These are phyloP conservation scores for Bothriochloa decipiens DNA, from an alignment of 176 grass and related monocot species.

Conservation along the genomic window DNA sequence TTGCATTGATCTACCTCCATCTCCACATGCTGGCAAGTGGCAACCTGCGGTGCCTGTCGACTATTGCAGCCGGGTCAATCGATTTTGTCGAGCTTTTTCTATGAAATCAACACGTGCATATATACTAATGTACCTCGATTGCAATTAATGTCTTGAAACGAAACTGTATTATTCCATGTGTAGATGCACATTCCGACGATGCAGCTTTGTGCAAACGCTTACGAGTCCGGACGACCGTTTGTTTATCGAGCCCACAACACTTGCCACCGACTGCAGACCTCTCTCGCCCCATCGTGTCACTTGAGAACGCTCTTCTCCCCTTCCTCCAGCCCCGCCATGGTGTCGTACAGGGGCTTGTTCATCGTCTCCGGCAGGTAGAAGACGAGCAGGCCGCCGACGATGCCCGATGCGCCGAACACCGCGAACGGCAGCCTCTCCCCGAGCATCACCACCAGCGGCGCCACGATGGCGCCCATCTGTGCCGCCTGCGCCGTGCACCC, in stretches of 20 bases:
- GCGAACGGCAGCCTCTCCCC: slow-evolving; percentile 65
- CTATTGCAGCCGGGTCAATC: too few relatives aligned
- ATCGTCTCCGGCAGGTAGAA: slow-evolving; percentile 77
- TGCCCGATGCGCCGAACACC: slow-evolving; percentile 66
- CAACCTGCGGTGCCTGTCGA: too few relatives aligned
- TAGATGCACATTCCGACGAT: too few relatives aligned
- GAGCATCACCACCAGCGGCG: slow-evolving; percentile 75
- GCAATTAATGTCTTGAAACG: too few relatives aligned
- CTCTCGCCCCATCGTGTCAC: not conserved
- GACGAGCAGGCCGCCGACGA: slow-evolving; percentile 56
- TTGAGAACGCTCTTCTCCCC: slow-evolving; percentile 49
- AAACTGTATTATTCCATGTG: too few relatives aligned
- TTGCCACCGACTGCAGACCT: not conserved
- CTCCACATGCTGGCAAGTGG: too few relatives aligned
- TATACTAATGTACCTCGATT: too few relatives aligned
- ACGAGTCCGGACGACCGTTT: not conserved
- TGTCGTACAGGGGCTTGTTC: slow-evolving; percentile 82
- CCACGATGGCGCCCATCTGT: slow-evolving; percentile 78
- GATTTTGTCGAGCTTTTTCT: too few relatives aligned
- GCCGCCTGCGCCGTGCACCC: slow-evolving; percentile 60
- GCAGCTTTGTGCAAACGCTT: too few relatives aligned
- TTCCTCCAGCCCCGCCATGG: slow-evolving; percentile 75
- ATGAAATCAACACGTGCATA: too few relatives aligned
- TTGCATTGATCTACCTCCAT: too few relatives aligned
- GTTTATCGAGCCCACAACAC: not conserved